Conservation (phyloP, 495 filamentous ascomycete species). For the Penicillium coprophilum region DNA sequence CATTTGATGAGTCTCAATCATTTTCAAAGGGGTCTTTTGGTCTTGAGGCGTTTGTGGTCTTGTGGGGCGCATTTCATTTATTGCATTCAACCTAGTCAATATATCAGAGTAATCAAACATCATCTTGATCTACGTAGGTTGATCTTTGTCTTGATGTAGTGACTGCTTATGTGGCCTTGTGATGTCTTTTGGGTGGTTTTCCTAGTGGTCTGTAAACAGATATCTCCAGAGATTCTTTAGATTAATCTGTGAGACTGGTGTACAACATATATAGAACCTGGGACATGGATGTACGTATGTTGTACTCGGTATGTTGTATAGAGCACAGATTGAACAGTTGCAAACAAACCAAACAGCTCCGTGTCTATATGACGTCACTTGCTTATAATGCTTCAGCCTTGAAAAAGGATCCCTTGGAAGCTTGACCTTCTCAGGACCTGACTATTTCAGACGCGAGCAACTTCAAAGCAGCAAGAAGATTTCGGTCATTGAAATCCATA, state of each 20-base stretch:
- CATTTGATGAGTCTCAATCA: slow-evolving; percentile 8
- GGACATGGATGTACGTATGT: too few relatives aligned
- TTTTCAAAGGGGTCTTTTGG: not conserved
- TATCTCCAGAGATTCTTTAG: too few relatives aligned
- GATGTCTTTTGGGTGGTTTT: too few relatives aligned
- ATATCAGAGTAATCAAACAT: slow-evolving; percentile 1
- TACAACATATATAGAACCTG: too few relatives aligned
- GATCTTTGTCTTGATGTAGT: not conserved
- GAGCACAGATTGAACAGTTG: too few relatives aligned
- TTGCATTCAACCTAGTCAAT: not conserved
- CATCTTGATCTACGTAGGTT: not conserved
- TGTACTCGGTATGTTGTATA: too few relatives aligned
- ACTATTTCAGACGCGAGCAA: not conserved
- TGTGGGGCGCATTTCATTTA: slow-evolving; percentile 10
- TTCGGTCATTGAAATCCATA: not conserved
- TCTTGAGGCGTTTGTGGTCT: slow-evolving; percentile 11
- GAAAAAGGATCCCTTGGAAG: not conserved
- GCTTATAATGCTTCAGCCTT: slow-evolving; percentile 6
- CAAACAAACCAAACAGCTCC: slow-evolving; percentile 4
- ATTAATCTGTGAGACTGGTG: too few relatives aligned
- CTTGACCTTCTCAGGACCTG: not conserved
- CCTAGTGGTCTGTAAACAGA: too few relatives aligned
- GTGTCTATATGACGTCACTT: slow-evolving; percentile 5
- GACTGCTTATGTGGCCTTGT: too few relatives aligned
- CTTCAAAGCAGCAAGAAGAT: not conserved